Base-by-base conservation (phyloP, 2,329 filamentous ascomycete genomes). In the Apiospora marii region DNA sequence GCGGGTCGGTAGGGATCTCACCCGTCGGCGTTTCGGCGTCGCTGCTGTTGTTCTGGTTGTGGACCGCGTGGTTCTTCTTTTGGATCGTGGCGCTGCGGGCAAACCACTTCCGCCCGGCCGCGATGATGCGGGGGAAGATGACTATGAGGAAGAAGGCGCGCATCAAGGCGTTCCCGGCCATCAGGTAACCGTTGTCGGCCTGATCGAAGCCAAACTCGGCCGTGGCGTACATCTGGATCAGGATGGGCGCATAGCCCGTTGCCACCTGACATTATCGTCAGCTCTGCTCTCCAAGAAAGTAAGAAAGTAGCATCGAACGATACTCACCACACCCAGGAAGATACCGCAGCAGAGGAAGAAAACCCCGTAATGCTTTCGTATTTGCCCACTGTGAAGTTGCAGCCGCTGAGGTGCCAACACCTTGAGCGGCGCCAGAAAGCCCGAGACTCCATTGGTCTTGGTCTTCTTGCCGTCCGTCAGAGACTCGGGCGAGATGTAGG, bases 291-390 rank as follows among this genome's bases (percentile, higher is more conserved):
- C n/a, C n/a, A n/a, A n/a, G n/a, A n/a, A n/a, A n/a, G n/a, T n/a
- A n/a, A n/a, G n/a, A n/a, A n/a, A n/a, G n/a, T n/a, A n/a, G n/a
- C n/a, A n/a, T n/a, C n/a, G n/a, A n/a, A n/a, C n/a, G n/a, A 30
- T 8, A 83, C 85, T 77, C 79, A 88, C 86, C 0, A 93, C 91
- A 0, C 89, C 91, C 0, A 92, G 81, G 73, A 93, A 94, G 2
- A 92, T 90, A 1, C 92, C 92, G 0, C 85, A 81, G 27, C 90
- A 92, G 3, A 94, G 86, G 1, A 93, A 87, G 3, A 92, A 81
- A 0, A 92, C 86, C 1, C 92, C 91, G 34, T 89, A 89, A 74
- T 93, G 89, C 24, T 82, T 89, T 43, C 43, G 3, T 68, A 81
- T 83, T 6, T 87, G 76, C 1, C 81, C 82, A 0, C 92, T 92